Evolutionary conservation across 2,329 filamentous ascomycete genomes (phyloP).

Genomic region (Leptodontidium sp.): DNA sequence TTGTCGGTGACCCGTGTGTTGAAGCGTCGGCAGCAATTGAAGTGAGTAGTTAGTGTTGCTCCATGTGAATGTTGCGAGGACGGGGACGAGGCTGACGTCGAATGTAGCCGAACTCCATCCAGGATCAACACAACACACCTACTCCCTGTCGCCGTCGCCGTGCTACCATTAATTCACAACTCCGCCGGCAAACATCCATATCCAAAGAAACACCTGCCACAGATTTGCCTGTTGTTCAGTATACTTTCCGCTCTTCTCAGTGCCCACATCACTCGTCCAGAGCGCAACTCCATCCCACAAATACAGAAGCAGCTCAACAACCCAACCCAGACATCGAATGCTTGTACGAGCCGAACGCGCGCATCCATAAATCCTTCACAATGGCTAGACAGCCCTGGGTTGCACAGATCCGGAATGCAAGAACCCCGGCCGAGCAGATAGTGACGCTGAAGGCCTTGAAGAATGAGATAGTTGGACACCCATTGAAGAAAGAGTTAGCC

Average conservation of each 20-base stretch:
- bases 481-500: conserved; percentile 84
- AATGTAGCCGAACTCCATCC: conserved; percentile 3
- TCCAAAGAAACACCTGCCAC: neutral
- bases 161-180: conserved; percentile 5
- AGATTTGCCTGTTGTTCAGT: neutral
- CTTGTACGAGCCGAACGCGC: conserved; percentile 16
- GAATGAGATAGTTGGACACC: conserved; percentile 88
- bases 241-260: neutral
- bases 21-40: neutral
- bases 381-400: conserved; percentile 58
- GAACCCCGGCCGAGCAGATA: conserved; percentile 59
- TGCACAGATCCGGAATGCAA: conserved; percentile 63
- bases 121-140: conserved; percentile 3
- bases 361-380: conserved; percentile 12
- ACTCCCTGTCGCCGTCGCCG: conserved; percentile 6
- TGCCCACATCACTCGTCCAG: neutral
- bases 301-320: neutral
- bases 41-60: neutral
- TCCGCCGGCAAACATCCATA: neutral
- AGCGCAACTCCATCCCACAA: neutral
- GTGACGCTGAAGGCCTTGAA: conserved; percentile 77
- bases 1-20: neutral
- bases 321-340: conserved; percentile 23
- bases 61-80: neutral
- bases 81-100: neutral